Conservation (phyloP, 495 filamentous ascomycete species). For the Tuber magnatum region DNA sequence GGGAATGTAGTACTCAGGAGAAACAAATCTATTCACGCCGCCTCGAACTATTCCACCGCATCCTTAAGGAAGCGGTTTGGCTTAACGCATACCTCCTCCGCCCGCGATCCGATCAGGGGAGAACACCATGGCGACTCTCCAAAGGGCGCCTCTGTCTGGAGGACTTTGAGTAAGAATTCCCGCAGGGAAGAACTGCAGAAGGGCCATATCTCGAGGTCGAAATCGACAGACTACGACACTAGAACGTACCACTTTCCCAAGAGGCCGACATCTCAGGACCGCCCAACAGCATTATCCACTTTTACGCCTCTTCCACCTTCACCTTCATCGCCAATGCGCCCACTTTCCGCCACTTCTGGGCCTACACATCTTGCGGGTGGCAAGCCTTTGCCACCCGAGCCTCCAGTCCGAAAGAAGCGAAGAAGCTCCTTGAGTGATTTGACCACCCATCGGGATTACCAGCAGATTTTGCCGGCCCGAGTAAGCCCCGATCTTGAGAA, state of each 20-base stretch:
- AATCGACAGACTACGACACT: slow-evolving; percentile 68
- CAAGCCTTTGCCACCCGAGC: slow-evolving; percentile 47
- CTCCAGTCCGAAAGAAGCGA: slow-evolving; percentile 61
- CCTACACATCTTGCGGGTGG: slow-evolving; percentile 40
- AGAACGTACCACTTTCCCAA: slow-evolving; percentile 53
- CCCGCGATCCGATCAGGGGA: slow-evolving; percentile 53
- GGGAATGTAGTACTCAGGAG: slow-evolving; percentile 44
- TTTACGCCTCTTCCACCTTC: slow-evolving; percentile 43
- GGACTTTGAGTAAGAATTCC: slow-evolving; percentile 79
- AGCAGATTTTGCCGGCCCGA: slow-evolving; percentile 34
- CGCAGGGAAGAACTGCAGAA: slow-evolving; percentile 48
- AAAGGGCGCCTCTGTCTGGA: slow-evolving; percentile 69
- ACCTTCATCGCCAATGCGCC: slow-evolving; percentile 45
- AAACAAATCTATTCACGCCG: slow-evolving; percentile 32
- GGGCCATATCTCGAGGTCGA: slow-evolving; percentile 62
- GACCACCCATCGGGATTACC: slow-evolving; percentile 45
- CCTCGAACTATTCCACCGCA: slow-evolving; percentile 24
- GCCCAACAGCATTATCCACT: slow-evolving; percentile 51
- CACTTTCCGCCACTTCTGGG: slow-evolving; percentile 28
- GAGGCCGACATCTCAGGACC: slow-evolving; percentile 46
- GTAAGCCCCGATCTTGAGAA: slow-evolving; percentile 18
- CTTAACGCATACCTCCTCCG: slow-evolving; percentile 60
- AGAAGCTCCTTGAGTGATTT: slow-evolving; percentile 89
- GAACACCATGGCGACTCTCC: slow-evolving; percentile 51
- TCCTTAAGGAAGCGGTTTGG: slow-evolving; percentile 37